These are phyloP conservation scores for Penicillium argentinense DNA, from an alignment of 495 filamentous ascomycete species.

Conservation along the genomic window DNA sequence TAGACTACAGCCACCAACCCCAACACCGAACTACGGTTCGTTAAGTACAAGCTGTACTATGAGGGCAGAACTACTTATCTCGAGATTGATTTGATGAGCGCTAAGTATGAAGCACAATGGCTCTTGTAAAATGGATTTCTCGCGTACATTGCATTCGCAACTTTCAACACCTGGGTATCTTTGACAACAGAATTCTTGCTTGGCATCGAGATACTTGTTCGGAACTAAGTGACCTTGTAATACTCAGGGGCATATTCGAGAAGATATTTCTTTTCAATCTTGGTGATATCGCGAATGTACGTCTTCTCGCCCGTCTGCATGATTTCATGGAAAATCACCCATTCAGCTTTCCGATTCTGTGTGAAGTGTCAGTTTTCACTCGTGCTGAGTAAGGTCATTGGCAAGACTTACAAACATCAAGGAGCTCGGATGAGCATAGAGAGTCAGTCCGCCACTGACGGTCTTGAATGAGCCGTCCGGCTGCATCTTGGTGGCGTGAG, in stretches of 20 bases:
- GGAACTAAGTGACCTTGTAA: slow-evolving; percentile 60
- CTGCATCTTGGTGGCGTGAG: slow-evolving; percentile 94
- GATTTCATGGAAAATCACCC: slow-evolving; percentile 96
- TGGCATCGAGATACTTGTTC: too few species aligned
- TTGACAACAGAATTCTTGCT: background rate
- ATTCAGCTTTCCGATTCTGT: slow-evolving; percentile 90
- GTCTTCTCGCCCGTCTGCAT: slow-evolving; percentile 89
- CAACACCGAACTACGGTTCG: too few species aligned
- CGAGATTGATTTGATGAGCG: too few species aligned
- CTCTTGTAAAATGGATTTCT: too few species aligned
- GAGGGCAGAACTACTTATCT: too few species aligned
- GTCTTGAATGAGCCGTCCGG: slow-evolving; percentile 88
- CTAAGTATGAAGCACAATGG: too few species aligned
- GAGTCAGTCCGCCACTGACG: slow-evolving; percentile 65
- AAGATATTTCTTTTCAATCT: slow-evolving; percentile 88
- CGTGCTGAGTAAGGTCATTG: background rate
- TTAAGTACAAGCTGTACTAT: too few species aligned
- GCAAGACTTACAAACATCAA: slow-evolving; percentile 76
- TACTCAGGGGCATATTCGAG: slow-evolving; percentile 85
- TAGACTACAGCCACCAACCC: too few species aligned
- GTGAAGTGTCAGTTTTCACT: slow-evolving; percentile 17
- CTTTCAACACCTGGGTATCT: slow-evolving; percentile 17
- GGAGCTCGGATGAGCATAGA: slow-evolving; percentile 90
- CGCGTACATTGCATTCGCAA: too few species aligned
- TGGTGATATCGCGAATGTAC: slow-evolving; percentile 87